Base-by-base conservation (phyloP, 192 early-diverging fungal genomes). In the Glomus cerebriforme region DNA sequence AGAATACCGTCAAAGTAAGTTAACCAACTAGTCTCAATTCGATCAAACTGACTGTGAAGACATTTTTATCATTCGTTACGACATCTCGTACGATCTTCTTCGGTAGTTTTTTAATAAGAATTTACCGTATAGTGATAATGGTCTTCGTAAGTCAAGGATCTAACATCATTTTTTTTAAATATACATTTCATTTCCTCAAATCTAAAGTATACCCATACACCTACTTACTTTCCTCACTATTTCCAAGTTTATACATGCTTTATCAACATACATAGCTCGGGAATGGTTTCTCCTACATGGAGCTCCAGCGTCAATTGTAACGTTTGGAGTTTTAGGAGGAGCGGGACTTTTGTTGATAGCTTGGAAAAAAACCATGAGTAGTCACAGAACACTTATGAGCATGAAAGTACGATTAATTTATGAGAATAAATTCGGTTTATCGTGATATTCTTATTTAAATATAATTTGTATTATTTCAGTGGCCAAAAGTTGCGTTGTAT, bases 181-280 rank as follows among this genome's bases (percentile, higher is more conserved):
- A 22, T 70, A 47, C 59, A 65, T 65, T 65, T 65, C 24, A 32
- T 8, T 31, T 26, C 31, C 63, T 65, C 31, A 31, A 31, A 65
- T 15, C 63, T 65, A 65, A 27, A 49, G 71, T 73, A 58, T 73
- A 54, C 71, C 71, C 24, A 10, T 73, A 31, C 43, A 29, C 27
- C 24, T 73, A 29, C 17, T 73, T 31, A 54, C 43, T 49, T 32
- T 73, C 24, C 47, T 73, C 27, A 35, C 15, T 19, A 37, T 54
- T 31, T 73, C 71, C 27, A 73, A 73, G 47, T 37, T 45, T 37
- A 45, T 73, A 54, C 35, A 37, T 49, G 24, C 71, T 31, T 29
- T 73, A 47, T 73, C 71, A 27, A 73, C 71, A 37, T 35, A 31
- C 9, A 73, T 73, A 49, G 29, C 26, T 37, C 71, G 71, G 54